Conservation (phyloP, 2,329 filamentous ascomycete genomes). For the Aspergillus eucalypticola region DNA sequence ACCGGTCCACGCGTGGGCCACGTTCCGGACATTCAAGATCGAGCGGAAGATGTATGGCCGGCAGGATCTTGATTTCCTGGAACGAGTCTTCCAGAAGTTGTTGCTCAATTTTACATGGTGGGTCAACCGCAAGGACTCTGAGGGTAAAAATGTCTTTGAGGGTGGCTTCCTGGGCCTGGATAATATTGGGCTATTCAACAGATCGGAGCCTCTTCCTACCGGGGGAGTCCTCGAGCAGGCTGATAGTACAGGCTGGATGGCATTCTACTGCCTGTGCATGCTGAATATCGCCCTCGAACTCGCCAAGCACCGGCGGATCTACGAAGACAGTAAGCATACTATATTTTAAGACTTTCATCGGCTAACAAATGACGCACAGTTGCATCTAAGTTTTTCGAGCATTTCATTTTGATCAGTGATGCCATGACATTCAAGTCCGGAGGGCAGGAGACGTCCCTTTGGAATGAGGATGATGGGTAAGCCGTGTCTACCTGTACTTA, state of each 20-base stretch:
- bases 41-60: conserved; percentile 95
- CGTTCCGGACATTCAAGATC: conserved; percentile 96
- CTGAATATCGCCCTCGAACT: conserved; percentile 94
- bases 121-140: conserved; percentile 93
- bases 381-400: conserved; percentile 97
- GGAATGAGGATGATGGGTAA: conserved; percentile 85
- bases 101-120: conserved; percentile 98
- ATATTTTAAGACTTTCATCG: neutral
- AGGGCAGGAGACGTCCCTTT: conserved; percentile 76
- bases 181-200: conserved; percentile 97
- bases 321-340: conserved; percentile 68
- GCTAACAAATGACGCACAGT: conserved; percentile 48
- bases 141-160: conserved; percentile 97
- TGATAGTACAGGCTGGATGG: conserved; percentile 98
- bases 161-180: conserved; percentile 93
- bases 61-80: conserved; percentile 91
- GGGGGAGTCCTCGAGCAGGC: conserved; percentile 93
- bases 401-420: conserved; percentile 96
- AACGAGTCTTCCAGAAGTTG: conserved; percentile 94
- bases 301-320: conserved; percentile 90
- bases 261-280: conserved; percentile 95
- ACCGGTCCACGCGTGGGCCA: conserved; percentile 93
- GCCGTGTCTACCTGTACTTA: neutral
- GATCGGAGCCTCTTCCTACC: conserved; percentile 90
- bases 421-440: conserved; percentile 85